Base-by-base conservation (phyloP, 345 rosid genomes). In the Gossypium herbaceum region DNA sequence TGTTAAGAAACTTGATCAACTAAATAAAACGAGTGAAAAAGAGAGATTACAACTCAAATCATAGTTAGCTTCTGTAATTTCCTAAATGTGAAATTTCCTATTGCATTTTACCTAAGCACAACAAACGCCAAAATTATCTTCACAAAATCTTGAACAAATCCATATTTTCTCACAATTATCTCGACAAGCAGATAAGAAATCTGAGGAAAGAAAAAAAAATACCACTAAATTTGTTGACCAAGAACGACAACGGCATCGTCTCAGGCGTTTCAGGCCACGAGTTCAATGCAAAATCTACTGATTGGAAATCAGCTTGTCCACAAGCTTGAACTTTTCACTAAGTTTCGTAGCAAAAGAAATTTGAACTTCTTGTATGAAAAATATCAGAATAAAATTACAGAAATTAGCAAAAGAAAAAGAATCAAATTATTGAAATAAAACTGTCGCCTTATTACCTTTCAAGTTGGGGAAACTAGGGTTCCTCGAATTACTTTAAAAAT, bases 381-480 rank as follows among this genome's bases (percentile, higher is more conserved):
- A 68, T 16, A 41, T 11, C 50, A 48, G 39, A 45, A 12, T 66
- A 7, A 66, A 66, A 66, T 66, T n/a, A 41, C 8, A 64, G 50
- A n/a, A 64, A n/a, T 41, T n/a, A 41, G 7, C 63, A 24, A 58
- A n/a, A 5, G 27, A 0, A 17, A 7, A 13, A 12, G 13, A 19
- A 66, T 44, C 55, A 66, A 34, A 66, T 20, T 52, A 68, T 68
- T 16, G 73, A 69, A 70, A 17, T 29, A 29, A 52, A 70, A 54
- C 15, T 48, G 54, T 58, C 61, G 48, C 3, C 43, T 54, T n/a
- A 52, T 70, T 34, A 70, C 61, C 61, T 70, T 70, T 34, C 11
- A 52, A 70, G 27, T 70, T n/a, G 47, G 61, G 55, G 73, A 70
- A 70, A 12, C 48, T 70, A 70, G 48, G 73, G 73, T 55, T 29